Percentiles rank a stretch among this genome's conserved stretches.
These are phyloP conservation scores for Picochlorum sp. DNA, from an alignment of 139 green algal genomes.

Conservation along the genomic window DNA sequence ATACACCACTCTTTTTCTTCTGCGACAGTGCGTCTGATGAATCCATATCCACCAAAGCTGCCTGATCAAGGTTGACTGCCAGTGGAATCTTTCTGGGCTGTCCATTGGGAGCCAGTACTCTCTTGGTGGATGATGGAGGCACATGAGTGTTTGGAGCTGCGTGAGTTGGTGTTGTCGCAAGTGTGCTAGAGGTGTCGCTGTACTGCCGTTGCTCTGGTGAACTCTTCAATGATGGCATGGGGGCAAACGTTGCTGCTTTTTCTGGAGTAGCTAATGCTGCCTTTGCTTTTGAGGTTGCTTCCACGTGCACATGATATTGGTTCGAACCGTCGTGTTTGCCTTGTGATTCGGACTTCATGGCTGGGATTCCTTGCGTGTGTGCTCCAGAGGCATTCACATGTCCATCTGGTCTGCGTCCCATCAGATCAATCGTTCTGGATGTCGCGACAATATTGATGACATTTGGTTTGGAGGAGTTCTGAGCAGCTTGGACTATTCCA, in stretches of 20 bases:
- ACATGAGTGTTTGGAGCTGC: background rate
- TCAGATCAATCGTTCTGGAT: constrained; percentile 9
- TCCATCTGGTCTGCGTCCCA: background rate
- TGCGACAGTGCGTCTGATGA: background rate
- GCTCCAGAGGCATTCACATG: background rate
- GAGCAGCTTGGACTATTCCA: background rate
- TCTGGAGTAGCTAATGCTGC: background rate
- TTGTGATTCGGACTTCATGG: background rate
- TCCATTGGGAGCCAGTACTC: constrained; percentile 72
- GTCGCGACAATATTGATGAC: constrained; percentile 10
- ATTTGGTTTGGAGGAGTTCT: background rate
- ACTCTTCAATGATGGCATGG: constrained; percentile 4
- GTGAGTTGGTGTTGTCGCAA: background rate
- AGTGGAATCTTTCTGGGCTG: constrained; percentile 79
- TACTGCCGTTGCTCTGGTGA: background rate
- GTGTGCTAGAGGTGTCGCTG: background rate
- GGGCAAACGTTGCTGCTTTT: background rate
- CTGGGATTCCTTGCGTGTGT: background rate
- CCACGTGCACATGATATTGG: constrained; percentile 5
- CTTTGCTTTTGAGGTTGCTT: background rate
- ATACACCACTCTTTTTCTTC: background rate
- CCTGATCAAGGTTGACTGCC: constrained; percentile 34
- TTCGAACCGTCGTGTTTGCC: background rate
- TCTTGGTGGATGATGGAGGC: constrained; percentile 27
- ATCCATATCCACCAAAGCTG: constrained; percentile 22